phyloP scores from a whole-genome alignment of 169 alveolate species.

The Theileria orientalis region DNA sequence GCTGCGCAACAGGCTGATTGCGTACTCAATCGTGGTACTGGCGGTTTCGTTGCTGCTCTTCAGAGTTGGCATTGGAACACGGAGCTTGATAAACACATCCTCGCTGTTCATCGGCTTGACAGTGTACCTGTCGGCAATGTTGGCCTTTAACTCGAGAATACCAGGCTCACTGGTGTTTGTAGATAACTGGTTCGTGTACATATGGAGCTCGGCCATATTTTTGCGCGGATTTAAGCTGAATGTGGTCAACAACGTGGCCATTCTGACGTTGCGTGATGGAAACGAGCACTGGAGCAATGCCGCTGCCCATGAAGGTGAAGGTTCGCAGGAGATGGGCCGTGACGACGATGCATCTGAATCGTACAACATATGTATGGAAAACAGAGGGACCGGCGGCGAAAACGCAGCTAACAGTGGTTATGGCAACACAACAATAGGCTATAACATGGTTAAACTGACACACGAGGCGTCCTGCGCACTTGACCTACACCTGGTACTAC shows the following conservation, averaged over 20 bases:
- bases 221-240: too few species aligned
- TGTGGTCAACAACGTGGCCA: too few species aligned
- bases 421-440: not conserved
- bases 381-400: too few species aligned
- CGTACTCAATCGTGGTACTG: not conserved
- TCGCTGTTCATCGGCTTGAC: constrained; percentile 15
- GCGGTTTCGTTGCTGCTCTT: not conserved
- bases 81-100: constrained; percentile 10
- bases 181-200: too few species aligned
- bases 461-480: constrained; percentile 15
- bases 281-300: too few species aligned
- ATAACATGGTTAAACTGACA: not conserved
- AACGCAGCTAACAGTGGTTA: not conserved
- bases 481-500: constrained; percentile 11
- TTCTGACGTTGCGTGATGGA: too few species aligned
- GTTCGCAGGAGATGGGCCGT: too few species aligned
- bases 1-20: constrained; percentile 4
- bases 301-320: too few species aligned
- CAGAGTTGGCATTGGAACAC: constrained; percentile 36
- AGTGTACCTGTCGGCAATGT: not conserved
- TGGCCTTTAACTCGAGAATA: not conserved
- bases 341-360: too few species aligned
- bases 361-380: too few species aligned
- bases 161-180: too few species aligned
- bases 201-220: too few species aligned